Percentiles rank a stretch among this genome's conserved stretches.
Evolutionary conservation across 2,329 filamentous ascomycete genomes (phyloP).

Genomic region (Harringtonia aguacate): DNA sequence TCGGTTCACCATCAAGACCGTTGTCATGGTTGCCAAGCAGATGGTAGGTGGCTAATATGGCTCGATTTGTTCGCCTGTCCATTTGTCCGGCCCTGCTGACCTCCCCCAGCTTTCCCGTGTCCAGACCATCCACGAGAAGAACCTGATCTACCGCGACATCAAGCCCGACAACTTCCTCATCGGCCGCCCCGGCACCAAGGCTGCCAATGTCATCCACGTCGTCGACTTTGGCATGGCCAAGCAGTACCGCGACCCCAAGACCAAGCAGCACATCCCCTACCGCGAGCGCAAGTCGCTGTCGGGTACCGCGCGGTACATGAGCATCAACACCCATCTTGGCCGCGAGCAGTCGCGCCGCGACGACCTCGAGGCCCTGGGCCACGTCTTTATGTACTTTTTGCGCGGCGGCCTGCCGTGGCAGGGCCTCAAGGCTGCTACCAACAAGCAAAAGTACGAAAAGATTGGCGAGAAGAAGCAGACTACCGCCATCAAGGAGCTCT

Average conservation of each 20-base stretch:
- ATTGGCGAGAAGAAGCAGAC: slow-evolving; percentile 99
- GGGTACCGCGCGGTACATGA: slow-evolving; percentile 97
- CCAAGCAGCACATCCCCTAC: slow-evolving; percentile 97
- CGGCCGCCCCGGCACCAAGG: slow-evolving; percentile 80
- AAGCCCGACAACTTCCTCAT: slow-evolving; percentile 99
- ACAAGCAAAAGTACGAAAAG: slow-evolving; percentile 99
- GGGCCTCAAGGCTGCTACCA: slow-evolving; percentile 61
- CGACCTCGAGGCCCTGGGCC: slow-evolving; percentile 78
- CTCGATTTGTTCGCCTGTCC: not conserved
- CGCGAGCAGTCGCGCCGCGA: slow-evolving; percentile 93
- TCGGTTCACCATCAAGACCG: slow-evolving; percentile 92
- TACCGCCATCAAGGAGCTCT: slow-evolving; percentile 91
- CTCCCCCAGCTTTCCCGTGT: slow-evolving; percentile 72
- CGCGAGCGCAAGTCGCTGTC: slow-evolving; percentile 94
- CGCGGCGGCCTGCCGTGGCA: slow-evolving; percentile 63
- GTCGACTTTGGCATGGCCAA: slow-evolving; percentile 99
- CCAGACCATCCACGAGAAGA: slow-evolving; percentile 93
- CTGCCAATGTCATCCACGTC: slow-evolving; percentile 96
- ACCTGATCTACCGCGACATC: slow-evolving; percentile 97
- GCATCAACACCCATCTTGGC: slow-evolving; percentile 97
- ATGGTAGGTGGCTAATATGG: slow-evolving; percentile 51
- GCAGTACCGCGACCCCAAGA: slow-evolving; percentile 97
- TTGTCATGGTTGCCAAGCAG: slow-evolving; percentile 98
- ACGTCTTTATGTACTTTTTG: slow-evolving; percentile 67
- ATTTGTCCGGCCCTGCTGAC: not conserved